Evolutionary conservation across 768 basidiomycete species (phyloP), one percentile per base, ranked within the genome.

Genomic region (Pulveroboletus sp.): DNA sequence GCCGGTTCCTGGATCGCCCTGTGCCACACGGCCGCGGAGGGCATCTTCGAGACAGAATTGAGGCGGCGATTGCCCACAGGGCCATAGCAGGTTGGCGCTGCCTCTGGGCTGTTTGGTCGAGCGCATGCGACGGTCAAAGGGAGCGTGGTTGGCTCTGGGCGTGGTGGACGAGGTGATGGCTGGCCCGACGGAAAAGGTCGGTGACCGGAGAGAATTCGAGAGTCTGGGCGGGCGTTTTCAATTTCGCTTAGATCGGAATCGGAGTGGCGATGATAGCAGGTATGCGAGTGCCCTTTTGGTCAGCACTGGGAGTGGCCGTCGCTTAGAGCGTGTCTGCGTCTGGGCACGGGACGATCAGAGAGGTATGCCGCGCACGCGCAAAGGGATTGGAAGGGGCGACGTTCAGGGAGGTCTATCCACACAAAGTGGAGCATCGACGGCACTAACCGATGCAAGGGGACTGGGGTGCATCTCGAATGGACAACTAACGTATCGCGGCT

Each of bases 201-300:
- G 49, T 26, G 49, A 24, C 50, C 49, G 56, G 54, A 42, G 47
- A 44, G 37, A 47, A 24, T 47, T 47, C 54, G 54, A 42, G 47
- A 44, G 37, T 33, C 39, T 37, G 30, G 54, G 50, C 51, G 59
- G 53, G 39, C 2, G 50, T 58, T 53, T 51, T 60, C 51, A 41
- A 65, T 62, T 56, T 67, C 65, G 65, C 54, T 57, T 65, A 60
- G 65, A 67, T 69, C 56, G 61, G 58, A 56, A 47, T 57, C 51
- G 43, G 37, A 27, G 63, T 55, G 59, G 59, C 62, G 54, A 50
- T 60, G 64, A 58, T 26, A 39, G n/a, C 51, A 49, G 50, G 48
- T 32, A 55, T 49, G 56, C 18, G 49, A 47, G 53, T 46, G 36
- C 5, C 40, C 48, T 30, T 53, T 46, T 36, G 8, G 39, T 11